These are phyloP conservation scores for Zasmidium angulare DNA, from an alignment of 2,329 filamentous ascomycete species.

Conservation along the genomic window DNA sequence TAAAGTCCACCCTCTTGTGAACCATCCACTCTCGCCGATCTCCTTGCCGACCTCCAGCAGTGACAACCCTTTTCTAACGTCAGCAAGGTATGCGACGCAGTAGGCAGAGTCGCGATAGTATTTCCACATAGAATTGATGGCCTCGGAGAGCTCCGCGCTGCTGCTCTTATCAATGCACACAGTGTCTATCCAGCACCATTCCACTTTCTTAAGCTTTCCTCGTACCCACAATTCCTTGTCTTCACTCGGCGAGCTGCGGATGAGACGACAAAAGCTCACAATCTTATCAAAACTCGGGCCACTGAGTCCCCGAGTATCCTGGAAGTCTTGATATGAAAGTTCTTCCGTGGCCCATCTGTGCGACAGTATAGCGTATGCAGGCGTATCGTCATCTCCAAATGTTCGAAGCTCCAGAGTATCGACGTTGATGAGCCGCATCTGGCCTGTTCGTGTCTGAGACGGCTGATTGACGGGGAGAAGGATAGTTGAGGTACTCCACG, in stretches of 20 bases:
- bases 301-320: too few species aligned
- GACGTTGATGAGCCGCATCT: slow-evolving; percentile 27
- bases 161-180: slow-evolving; percentile 23
- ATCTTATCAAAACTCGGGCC: neutral
- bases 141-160: slow-evolving; percentile 13
- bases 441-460: too few species aligned
- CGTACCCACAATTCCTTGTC: neutral
- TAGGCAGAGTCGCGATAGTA: too few species aligned
- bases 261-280: neutral
- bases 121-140: slow-evolving; percentile 19
- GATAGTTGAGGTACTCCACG: too few species aligned
- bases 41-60: too few species aligned
- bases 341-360: slow-evolving; percentile 15
- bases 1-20: too few species aligned
- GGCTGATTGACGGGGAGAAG: too few species aligned
- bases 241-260: neutral
- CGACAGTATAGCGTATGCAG: slow-evolving; percentile 16
- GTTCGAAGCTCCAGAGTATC: slow-evolving; percentile 17
- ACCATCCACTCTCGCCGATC: too few species aligned
- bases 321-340: slow-evolving; percentile 12
- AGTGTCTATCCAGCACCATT: slow-evolving; percentile 21
- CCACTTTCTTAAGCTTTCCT: neutral
- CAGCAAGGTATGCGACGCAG: neutral
- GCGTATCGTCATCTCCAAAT: slow-evolving; percentile 8
- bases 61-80: too few species aligned